Evolutionary conservation across 768 basidiomycete genomes (phyloP), one percentile per base, ranked within the genome.

Genomic region (Exsudoporus frostii): DNA sequence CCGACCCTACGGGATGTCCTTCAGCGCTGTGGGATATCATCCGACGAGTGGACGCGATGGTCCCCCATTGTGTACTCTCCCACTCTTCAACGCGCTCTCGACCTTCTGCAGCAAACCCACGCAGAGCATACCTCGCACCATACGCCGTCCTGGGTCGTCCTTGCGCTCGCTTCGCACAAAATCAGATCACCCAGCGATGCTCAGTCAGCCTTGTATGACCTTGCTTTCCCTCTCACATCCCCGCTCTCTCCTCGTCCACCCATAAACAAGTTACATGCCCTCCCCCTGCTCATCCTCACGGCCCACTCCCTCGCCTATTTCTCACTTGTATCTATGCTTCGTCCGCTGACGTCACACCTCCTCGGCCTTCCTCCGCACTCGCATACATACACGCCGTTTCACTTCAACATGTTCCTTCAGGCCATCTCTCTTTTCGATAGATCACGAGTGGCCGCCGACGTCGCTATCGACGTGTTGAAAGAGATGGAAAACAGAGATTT

Each of bases 361-460:
- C 67, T 81, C 22, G 56, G 54, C 29, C 69, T 72, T 4, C 62
- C 60, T 32, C 50, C 61, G 3, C 39, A 43, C 19, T 36, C 53
- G 27, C 59, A 62, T 10, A 41, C 45, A 9, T 24, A 56, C 42
- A 60, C 64, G 15, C 51, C 75, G 32, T 62, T 68, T 37, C 46
- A 73, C 51, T 83, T 79, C 70, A 85, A 85, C 58, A 71, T 77
- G 46, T 67, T 85, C 44, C 75, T 85, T 19, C 74, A 75, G 45
- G 77, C 81, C 5, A 65, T 85, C 24, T 73, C 83, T 0, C 68
- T 73, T 44, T 74, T 76, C 14, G 70, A 72, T 4, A 65, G 70
- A 15, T 76, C 79, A 1, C 62, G 66, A 0, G 71, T 76, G 7
- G 71, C 65, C 2, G 72, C 79, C 2, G 65, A 72, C 13, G 67